Evolutionary conservation across 2,329 filamentous ascomycete genomes (phyloP).

Genomic region (Trichoderma sp.): DNA sequence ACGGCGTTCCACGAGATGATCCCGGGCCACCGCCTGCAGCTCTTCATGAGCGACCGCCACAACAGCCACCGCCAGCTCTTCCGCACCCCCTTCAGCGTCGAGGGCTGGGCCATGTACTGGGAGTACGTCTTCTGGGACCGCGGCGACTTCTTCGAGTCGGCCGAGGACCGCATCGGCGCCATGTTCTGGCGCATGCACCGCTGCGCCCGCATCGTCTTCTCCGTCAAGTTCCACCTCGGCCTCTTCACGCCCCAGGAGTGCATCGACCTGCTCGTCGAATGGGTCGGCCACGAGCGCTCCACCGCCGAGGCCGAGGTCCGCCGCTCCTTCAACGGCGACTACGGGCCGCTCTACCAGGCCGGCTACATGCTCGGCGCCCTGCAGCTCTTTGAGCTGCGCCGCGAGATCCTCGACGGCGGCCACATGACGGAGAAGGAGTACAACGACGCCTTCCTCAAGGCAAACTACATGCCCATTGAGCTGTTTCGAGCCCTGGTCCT

Average conservation of each 20-base stretch:
- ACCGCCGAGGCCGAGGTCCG: slow-evolving; percentile 64
- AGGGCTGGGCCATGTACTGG: slow-evolving; percentile 66
- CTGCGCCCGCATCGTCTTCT: slow-evolving; percentile 61
- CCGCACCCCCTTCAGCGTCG: slow-evolving; percentile 60
- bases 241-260: slow-evolving; percentile 56
- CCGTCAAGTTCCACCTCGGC: slow-evolving; percentile 60
- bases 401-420: slow-evolving; percentile 49
- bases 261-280: slow-evolving; percentile 58
- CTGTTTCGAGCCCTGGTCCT: slow-evolving; percentile 53
- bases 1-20: slow-evolving; percentile 66
- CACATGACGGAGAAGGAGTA: slow-evolving; percentile 55
- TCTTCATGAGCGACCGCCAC: slow-evolving; percentile 51
- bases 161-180: slow-evolving; percentile 58
- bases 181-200: slow-evolving; percentile 66
- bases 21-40: slow-evolving; percentile 59
- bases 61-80: slow-evolving; percentile 56
- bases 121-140: slow-evolving; percentile 61
- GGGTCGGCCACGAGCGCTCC: slow-evolving; percentile 60
- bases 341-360: slow-evolving; percentile 60
- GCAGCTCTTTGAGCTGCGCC: slow-evolving; percentile 55
- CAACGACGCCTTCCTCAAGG: slow-evolving; percentile 55
- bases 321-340: slow-evolving; percentile 58
- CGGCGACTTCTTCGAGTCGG: slow-evolving; percentile 52
- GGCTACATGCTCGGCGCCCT: slow-evolving; percentile 63
- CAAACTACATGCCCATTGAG: slow-evolving; percentile 59